These are phyloP conservation scores for Flueggea neowawraea DNA, from an alignment of 441 rosid species.

Conservation along the genomic window DNA sequence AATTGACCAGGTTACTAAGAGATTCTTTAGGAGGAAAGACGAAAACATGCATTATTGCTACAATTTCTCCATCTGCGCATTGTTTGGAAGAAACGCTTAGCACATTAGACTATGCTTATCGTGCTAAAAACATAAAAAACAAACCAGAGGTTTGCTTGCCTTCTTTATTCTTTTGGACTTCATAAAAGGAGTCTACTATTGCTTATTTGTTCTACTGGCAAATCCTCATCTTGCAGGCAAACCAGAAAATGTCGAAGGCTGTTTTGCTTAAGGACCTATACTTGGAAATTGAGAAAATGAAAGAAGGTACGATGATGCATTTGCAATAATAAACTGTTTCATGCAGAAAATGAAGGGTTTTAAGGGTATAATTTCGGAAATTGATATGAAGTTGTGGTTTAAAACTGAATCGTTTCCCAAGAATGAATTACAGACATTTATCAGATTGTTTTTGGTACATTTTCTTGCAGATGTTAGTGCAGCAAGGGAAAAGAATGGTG, in stretches of 20 bases:
- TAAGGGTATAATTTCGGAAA: too few species aligned
- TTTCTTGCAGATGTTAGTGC: conserved; percentile 72
- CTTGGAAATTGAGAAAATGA: conserved; percentile 83
- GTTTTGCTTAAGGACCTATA: conserved; percentile 86
- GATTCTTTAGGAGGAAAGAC: conserved; percentile 97
- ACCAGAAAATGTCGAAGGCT: conserved; percentile 85
- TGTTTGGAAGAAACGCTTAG: conserved; percentile 90
- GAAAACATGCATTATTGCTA: conserved; percentile 94
- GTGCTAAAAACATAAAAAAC: conserved; percentile 91
- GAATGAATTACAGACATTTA: too few species aligned
- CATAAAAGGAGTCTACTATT: background rate
- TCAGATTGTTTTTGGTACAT: background rate
- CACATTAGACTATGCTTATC: conserved; percentile 92
- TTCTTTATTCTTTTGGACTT: conserved; percentile 13
- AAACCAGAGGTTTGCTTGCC: conserved; percentile 77
- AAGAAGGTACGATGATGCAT: conserved; percentile 54
- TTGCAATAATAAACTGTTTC: conserved; percentile 3
- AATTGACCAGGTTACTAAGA: conserved; percentile 88
- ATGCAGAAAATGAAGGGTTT: too few species aligned
- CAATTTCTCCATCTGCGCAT: conserved; percentile 85
- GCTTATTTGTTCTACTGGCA: conserved; percentile 13
- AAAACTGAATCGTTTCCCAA: background rate
- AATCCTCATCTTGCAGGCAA: conserved; percentile 56
- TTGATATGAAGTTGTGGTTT: background rate
- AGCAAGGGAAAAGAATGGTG: conserved; percentile 90